A percentile compares a stretch with the other conserved stretches of the same genome.
Conservation (phyloP, 192 early-diverging fungal genomes). For the Coemansia sp. region DNA sequence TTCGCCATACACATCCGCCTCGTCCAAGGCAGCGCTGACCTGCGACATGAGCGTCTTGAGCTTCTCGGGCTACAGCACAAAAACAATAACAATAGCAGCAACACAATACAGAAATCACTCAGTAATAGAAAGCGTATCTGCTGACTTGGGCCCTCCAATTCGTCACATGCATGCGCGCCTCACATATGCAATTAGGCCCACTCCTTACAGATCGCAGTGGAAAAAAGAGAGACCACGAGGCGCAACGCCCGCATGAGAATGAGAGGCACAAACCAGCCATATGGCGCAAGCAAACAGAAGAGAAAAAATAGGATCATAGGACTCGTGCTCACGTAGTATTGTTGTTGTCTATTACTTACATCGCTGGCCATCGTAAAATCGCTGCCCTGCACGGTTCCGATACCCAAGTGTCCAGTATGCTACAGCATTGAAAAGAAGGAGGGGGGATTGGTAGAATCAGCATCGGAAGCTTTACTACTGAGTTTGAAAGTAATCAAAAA, state of each 20-base stretch:
- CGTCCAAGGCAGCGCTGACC: slow-evolving; percentile 48
- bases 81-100: not conserved
- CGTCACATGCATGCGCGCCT: not conserved
- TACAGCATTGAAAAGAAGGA: no score
- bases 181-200: not conserved
- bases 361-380: slow-evolving; percentile 27
- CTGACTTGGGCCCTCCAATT: not conserved
- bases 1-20: slow-evolving; percentile 29
- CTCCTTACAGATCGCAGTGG: not conserved
- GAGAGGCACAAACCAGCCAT: not conserved
- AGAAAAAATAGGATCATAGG: not conserved
- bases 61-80: slow-evolving; percentile 40
- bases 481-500: no score
- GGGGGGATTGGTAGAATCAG: no score
- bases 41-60: slow-evolving; percentile 53
- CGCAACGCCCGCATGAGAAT: not conserved
- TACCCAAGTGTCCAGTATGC: slow-evolving; percentile 56
- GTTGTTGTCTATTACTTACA: slow-evolving; percentile 33
- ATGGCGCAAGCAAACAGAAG: slow-evolving; percentile 1
- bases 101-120: no score
- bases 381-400: slow-evolving; percentile 37
- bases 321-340: not conserved
- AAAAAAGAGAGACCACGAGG: not conserved
- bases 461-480: not conserved
- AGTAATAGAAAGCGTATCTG: not conserved